Conservation (phyloP, 2,329 filamentous ascomycete genomes). For the Colletotrichum tropicale region DNA sequence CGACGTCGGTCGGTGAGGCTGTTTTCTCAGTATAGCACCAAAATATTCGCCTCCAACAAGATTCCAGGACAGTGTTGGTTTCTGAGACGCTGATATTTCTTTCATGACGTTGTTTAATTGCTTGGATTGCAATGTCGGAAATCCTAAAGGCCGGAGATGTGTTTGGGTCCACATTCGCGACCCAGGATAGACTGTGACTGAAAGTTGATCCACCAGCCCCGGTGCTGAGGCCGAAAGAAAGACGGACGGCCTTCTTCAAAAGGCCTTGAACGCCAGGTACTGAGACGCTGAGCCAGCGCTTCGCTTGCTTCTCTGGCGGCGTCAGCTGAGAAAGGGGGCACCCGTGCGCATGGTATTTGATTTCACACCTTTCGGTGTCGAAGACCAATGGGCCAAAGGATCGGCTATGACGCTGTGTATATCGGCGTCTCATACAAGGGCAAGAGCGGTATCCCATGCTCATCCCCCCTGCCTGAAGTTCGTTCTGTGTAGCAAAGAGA, state of each 20-base stretch:
- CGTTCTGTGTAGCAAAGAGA: background rate
- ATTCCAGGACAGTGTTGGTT: background rate
- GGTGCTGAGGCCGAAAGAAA: background rate
- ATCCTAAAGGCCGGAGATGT: background rate
- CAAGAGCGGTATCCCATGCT: background rate
- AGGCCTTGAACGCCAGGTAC: background rate
- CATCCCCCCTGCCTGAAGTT: rapidly evolving
- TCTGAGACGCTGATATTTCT: no score
- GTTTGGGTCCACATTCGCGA: background rate
- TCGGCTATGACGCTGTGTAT: background rate
- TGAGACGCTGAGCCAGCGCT: background rate
- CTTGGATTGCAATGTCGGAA: rapidly evolving
- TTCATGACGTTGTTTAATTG: no score
- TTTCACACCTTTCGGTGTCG: background rate
- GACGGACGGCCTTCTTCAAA: background rate
- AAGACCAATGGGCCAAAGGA: background rate
- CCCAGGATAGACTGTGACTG: background rate
- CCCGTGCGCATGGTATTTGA: background rate
- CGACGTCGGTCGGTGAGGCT: background rate
- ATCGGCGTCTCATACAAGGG: background rate
- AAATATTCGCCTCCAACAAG: background rate
- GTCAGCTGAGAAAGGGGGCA: background rate
- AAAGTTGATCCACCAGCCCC: background rate
- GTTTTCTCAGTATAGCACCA: background rate
- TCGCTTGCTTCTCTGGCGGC: background rate